A percentile compares a stretch with the other conserved stretches of the same genome.
These are phyloP conservation scores for Yarrowia sp. DNA, from an alignment of 805 yeast genomes.

Conservation along the genomic window DNA sequence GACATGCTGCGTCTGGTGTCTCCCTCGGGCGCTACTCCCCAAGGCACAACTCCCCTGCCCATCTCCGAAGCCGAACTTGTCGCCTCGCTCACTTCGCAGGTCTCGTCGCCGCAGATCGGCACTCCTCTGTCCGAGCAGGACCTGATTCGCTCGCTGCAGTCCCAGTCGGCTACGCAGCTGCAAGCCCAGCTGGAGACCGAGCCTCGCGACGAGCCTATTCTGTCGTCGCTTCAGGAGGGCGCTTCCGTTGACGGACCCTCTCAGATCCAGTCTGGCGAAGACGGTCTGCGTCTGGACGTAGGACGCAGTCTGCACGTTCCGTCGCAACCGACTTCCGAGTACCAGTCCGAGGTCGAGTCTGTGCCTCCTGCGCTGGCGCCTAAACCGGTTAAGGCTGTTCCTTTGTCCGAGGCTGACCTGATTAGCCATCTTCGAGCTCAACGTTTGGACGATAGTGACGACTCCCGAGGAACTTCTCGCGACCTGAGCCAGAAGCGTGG, in stretches of 20 bases:
- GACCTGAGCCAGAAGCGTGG: not conserved
- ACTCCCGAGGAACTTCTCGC: not conserved
- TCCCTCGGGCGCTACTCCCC: constrained; percentile 6
- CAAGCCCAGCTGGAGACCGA: constrained; percentile 22
- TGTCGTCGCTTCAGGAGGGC: too few species aligned
- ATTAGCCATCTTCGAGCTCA: not conserved
- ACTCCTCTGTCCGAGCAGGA: constrained; percentile 16
- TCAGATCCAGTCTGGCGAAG: too few species aligned
- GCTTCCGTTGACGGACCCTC: too few species aligned
- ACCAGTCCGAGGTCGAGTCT: constrained; percentile 11
- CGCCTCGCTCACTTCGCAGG: constrained; percentile 10
- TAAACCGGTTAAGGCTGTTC: not conserved
- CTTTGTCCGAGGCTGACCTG: constrained; percentile 7
- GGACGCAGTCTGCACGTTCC: not conserved
- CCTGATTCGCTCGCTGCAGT: constrained; percentile 5
- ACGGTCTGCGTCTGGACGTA: not conserved
- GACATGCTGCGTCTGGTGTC: constrained; percentile 4
- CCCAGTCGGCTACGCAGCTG: constrained; percentile 12
- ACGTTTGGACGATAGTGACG: not conserved
- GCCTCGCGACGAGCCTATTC: too few species aligned
- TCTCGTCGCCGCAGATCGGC: constrained; percentile 7
- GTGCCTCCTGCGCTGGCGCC: constrained; percentile 3
- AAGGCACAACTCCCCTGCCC: not conserved
- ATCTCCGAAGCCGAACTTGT: constrained; percentile 16
- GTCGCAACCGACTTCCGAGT: constrained; percentile 10